Percentiles rank a stretch among this genome's conserved stretches.
Evolutionary conservation across 768 basidiomycete genomes (phyloP).

Genomic region (Naganishia vishniacii): DNA sequence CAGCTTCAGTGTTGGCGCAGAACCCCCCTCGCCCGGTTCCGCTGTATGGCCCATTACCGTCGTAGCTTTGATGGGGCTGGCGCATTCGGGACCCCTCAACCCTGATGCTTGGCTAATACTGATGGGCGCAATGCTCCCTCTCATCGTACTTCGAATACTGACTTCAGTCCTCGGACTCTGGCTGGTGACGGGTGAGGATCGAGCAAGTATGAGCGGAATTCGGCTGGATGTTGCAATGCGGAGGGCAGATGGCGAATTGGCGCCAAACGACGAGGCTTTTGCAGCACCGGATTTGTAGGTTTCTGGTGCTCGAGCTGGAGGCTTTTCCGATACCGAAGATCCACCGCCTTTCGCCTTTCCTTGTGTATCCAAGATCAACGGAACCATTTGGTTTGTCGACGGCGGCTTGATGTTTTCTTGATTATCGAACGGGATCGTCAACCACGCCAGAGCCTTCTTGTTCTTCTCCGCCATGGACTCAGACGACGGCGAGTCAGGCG

Average conservation of each 20-base stretch:
- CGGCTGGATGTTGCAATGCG: neutral
- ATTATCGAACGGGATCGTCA: neutral
- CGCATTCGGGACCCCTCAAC: neutral
- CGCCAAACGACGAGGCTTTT: neutral
- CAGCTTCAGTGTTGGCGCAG: neutral
- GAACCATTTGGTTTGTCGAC: neutral
- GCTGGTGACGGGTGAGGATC: neutral
- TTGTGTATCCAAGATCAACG: neutral
- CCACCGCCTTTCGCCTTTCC: neutral
- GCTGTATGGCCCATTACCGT: neutral
- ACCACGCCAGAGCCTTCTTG: conserved; percentile 7
- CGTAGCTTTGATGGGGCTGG: neutral
- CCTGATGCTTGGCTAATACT: neutral
- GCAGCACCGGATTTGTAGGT: neutral
- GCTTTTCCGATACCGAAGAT: neutral
- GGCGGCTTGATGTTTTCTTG: conserved; percentile 15
- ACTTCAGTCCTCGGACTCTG: neutral
- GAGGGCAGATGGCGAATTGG: neutral
- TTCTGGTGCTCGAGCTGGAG: neutral
- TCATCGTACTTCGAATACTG: conserved; percentile 14
- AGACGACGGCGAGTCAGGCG: neutral
- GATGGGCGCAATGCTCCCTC: neutral
- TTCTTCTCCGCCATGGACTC: conserved; percentile 10
- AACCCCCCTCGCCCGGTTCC: neutral
- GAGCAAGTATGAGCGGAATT: neutral